Evolutionary conservation across 805 yeast species (phyloP).

Genomic region (Spencermartinsiella europaea): DNA sequence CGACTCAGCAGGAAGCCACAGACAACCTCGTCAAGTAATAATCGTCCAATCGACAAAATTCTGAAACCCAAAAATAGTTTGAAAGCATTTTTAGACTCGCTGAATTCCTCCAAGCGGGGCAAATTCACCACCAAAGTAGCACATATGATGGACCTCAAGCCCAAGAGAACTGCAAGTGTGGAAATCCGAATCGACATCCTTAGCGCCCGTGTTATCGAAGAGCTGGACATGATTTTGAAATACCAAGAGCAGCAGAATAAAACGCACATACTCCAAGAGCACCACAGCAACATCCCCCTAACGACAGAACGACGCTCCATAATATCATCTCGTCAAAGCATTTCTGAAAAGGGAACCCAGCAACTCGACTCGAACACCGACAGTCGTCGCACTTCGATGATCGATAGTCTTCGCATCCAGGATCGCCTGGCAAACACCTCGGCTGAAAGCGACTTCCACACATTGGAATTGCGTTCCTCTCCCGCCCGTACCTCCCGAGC

Average conservation of each 20-base stretch:
- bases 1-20: constrained; percentile 10
- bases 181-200: constrained; percentile 26
- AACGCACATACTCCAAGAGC: neutral
- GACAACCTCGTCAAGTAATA: constrained; percentile 1
- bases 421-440: constrained; percentile 16
- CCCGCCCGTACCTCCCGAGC: neutral
- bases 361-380: neutral
- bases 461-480: neutral
- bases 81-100: neutral
- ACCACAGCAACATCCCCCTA: neutral
- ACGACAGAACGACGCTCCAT: too few relatives aligned
- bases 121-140: constrained; percentile 1
- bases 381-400: constrained; percentile 6
- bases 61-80: neutral
- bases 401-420: constrained; percentile 16
- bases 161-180: neutral
- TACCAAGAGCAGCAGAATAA: constrained; percentile 9
- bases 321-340: neutral
- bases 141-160: constrained; percentile 4
- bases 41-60: neutral
- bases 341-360: neutral
- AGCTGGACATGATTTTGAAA: constrained; percentile 23
- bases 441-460: constrained; percentile 4
- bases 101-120: neutral
- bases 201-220: constrained; percentile 29